A percentile compares a stretch with the other conserved stretches of the same genome.
These are phyloP conservation scores for Starmera caribaea DNA, from an alignment of 805 yeast species.

Conservation along the genomic window DNA sequence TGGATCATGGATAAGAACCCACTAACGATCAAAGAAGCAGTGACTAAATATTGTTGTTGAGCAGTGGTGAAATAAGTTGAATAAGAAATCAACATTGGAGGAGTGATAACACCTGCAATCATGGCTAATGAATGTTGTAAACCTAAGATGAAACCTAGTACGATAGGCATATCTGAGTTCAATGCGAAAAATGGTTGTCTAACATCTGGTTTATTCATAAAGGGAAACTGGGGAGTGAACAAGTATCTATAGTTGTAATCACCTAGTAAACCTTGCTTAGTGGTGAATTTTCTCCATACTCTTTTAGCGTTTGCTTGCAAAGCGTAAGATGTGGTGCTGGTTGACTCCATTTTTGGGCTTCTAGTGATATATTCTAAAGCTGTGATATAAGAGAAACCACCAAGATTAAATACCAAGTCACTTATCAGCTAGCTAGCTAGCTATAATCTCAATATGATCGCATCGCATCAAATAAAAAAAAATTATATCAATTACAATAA, in stretches of 20 bases:
- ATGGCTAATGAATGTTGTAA: slow-evolving; percentile 83
- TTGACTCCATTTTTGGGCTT: background rate
- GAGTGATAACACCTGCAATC: slow-evolving; percentile 86
- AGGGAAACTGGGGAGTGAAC: slow-evolving; percentile 76
- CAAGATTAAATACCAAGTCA: too few species aligned
- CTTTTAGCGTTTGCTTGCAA: background rate
- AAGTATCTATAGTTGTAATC: slow-evolving; percentile 75
- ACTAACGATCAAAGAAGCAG: slow-evolving; percentile 63
- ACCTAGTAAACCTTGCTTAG: slow-evolving; percentile 77
- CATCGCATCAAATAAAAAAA: too few species aligned
- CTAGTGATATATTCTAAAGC: too few species aligned
- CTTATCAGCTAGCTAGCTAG: too few species aligned
- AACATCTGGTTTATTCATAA: slow-evolving; percentile 32
- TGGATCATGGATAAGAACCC: slow-evolving; percentile 66
- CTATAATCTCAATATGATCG: too few species aligned
- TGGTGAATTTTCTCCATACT: slow-evolving; percentile 29
- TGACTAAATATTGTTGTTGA: slow-evolving; percentile 53
- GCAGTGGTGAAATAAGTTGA: slow-evolving; percentile 49
- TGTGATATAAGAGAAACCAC: too few species aligned
- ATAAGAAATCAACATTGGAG: slow-evolving; percentile 64
- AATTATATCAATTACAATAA: too few species aligned
- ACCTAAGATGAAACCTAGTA: slow-evolving; percentile 69
- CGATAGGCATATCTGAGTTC: slow-evolving; percentile 68
- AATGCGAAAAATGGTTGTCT: slow-evolving; percentile 78
- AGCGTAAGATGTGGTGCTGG: background rate